phyloP scores from a whole-genome alignment of 106 monocot genomes.

The Apostasia shenzhenica region DNA sequence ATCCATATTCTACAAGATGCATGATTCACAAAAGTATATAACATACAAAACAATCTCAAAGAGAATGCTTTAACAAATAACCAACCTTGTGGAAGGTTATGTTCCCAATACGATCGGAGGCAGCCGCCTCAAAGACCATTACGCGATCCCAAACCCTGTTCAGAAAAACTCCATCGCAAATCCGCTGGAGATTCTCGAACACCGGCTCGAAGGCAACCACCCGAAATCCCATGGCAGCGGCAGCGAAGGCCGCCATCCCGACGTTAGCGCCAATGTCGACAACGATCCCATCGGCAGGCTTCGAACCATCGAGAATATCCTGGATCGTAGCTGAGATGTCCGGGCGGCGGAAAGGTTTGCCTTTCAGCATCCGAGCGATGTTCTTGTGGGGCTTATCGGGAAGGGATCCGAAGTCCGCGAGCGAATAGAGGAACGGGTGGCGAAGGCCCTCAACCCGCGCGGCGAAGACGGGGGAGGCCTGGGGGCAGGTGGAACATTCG shows the following conservation, averaged over 20 bases:
- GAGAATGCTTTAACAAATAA: background rate
- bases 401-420: slow-evolving; percentile 79
- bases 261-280: slow-evolving; percentile 91
- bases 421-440: slow-evolving; percentile 83
- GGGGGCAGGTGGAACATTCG: slow-evolving; percentile 65
- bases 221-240: slow-evolving; percentile 82
- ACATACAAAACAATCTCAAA: too few species aligned
- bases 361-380: slow-evolving; percentile 82
- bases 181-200: slow-evolving; percentile 85
- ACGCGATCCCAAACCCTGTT: slow-evolving; percentile 63
- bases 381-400: slow-evolving; percentile 99
- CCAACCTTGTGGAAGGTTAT: slow-evolving; percentile 94
- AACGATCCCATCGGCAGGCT: slow-evolving; percentile 34
- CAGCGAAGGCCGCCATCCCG: slow-evolving; percentile 95
- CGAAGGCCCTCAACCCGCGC: slow-evolving; percentile 68
- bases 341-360: slow-evolving; percentile 79
- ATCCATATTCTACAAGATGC: too few species aligned
- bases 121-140: slow-evolving; percentile 63
- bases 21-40: too few species aligned
- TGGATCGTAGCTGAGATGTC: slow-evolving; percentile 83
- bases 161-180: slow-evolving; percentile 84
- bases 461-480: slow-evolving; percentile 83
- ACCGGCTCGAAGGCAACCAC: slow-evolving; percentile 94
- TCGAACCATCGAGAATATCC: slow-evolving; percentile 46
- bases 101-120: slow-evolving; percentile 72